Evolutionary conservation across 2,329 filamentous ascomycete species (phyloP).

Genomic region (Paraconiothyrium sp.): DNA sequence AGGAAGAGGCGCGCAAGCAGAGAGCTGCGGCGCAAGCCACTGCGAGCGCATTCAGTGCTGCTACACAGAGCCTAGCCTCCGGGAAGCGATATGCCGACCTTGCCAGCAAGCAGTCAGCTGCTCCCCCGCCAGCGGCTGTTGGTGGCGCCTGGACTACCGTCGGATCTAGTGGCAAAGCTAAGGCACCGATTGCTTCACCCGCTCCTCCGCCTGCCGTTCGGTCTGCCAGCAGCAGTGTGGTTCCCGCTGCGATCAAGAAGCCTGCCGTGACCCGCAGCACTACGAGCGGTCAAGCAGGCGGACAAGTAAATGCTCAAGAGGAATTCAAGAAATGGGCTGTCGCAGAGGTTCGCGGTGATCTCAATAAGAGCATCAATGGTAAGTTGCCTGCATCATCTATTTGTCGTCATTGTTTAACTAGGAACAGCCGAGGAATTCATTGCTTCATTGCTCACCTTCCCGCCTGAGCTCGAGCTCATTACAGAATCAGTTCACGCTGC

Average conservation of each 20-base stretch:
- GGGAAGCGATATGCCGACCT: conserved; percentile 96
- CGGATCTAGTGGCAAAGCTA: conserved; percentile 90
- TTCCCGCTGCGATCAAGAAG: conserved; percentile 60
- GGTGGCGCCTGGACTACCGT: conserved; percentile 89
- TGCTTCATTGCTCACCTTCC: conserved; percentile 76
- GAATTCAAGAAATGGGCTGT: conserved; percentile 96
- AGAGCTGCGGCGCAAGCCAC: conserved; percentile 67
- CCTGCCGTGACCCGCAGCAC: conserved; percentile 62
- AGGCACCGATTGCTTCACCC: conserved; percentile 71
- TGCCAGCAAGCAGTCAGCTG: conserved; percentile 75
- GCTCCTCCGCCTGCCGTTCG: conserved; percentile 58
- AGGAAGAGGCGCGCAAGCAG: conserved; percentile 90
- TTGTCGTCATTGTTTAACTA: conserved; percentile 27
- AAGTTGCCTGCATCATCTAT: conserved; percentile 39
- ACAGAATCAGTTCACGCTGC: conserved; percentile 88
- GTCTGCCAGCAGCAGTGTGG: conserved; percentile 57
- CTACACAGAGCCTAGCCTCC: conserved; percentile 53
- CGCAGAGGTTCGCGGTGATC: conserved; percentile 77
- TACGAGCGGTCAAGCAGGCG: conserved; percentile 53
- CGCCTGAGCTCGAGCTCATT: conserved; percentile 81
- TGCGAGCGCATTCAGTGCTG: conserved; percentile 54
- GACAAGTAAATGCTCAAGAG: conserved; percentile 75
- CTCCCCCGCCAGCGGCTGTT: conserved; percentile 49
- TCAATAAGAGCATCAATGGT: conserved; percentile 74
- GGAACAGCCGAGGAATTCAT: conserved; percentile 80